Evolutionary conservation across 352 stramenopile species (phyloP).

Genomic region (Globisporangium spinosum): DNA sequence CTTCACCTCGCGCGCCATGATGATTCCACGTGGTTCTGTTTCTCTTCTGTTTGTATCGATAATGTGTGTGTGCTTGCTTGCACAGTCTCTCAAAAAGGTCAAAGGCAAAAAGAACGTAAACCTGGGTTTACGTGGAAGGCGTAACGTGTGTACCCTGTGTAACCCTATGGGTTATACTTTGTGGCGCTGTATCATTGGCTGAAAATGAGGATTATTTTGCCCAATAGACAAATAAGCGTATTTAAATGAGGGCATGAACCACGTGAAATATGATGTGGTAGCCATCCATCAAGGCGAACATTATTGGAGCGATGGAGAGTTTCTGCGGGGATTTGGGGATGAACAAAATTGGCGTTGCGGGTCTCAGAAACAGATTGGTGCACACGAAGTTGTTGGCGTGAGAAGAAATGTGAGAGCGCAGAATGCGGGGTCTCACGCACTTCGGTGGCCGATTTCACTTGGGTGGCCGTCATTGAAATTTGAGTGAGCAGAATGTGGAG

Average conservation of each 20-base stretch:
- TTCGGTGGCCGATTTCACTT: too few species aligned
- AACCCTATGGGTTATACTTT: neutral
- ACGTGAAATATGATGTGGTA: neutral
- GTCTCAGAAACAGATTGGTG: neutral
- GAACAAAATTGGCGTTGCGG: neutral
- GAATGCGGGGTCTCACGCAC: neutral
- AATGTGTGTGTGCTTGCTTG: neutral
- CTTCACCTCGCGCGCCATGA: constrained; percentile 34
- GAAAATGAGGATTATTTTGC: neutral
- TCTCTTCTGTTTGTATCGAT: neutral
- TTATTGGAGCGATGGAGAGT: neutral
- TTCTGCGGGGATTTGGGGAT: neutral
- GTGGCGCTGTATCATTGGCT: neutral
- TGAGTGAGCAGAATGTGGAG: neutral
- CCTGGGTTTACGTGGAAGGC: neutral
- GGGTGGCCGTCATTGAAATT: too few species aligned
- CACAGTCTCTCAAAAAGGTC: neutral
- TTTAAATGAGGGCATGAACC: neutral
- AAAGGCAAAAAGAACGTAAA: neutral
- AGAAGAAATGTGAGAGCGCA: neutral
- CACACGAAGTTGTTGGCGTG: neutral
- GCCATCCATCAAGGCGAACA: neutral
- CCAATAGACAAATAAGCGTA: neutral
- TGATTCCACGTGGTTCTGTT: constrained; percentile 6
- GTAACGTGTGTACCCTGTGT: neutral